A percentile compares a stretch with the other conserved stretches of the same genome.
Conservation (phyloP, 306 rosid genomes). For the Vicia villosa region DNA sequence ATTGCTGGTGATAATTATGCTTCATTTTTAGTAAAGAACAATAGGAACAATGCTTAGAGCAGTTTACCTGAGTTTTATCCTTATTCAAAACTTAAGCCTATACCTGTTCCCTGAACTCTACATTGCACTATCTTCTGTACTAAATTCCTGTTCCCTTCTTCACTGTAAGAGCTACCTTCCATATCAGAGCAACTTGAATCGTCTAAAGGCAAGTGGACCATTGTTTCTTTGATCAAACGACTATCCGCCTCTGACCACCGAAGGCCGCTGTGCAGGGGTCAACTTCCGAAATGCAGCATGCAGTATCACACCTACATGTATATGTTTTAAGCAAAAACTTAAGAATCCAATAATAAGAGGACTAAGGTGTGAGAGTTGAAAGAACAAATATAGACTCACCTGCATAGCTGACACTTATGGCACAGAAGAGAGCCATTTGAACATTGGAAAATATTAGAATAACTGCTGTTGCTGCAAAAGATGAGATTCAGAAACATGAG, state of each 20-base stretch:
- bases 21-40: too few species aligned
- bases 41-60: too few species aligned
- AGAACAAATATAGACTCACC: conserved; percentile 41
- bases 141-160: conserved; percentile 28
- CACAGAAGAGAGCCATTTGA: conserved; percentile 86
- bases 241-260: conserved; percentile 46
- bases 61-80: too few species aligned
- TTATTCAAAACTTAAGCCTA: too few species aligned
- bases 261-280: conserved; percentile 63
- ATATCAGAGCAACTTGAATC: conserved; percentile 30
- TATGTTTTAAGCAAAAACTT: conserved; percentile 1
- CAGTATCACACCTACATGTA: conserved; percentile 57
- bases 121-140: conserved; percentile 19
- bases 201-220: not conserved
- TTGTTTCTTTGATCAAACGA: conserved; percentile 8
- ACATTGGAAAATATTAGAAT: conserved; percentile 69
- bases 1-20: too few species aligned
- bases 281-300: conserved; percentile 87
- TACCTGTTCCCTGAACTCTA: conserved; percentile 15
- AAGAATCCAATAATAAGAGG: not conserved
- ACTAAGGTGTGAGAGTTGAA: not conserved
- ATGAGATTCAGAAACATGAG: conserved; percentile 39
- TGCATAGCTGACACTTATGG: conserved; percentile 67
- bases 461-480: conserved; percentile 70
- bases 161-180: conserved; percentile 31